Conservation (phyloP, 139 green algal species). For the Picochlorum sp. region DNA sequence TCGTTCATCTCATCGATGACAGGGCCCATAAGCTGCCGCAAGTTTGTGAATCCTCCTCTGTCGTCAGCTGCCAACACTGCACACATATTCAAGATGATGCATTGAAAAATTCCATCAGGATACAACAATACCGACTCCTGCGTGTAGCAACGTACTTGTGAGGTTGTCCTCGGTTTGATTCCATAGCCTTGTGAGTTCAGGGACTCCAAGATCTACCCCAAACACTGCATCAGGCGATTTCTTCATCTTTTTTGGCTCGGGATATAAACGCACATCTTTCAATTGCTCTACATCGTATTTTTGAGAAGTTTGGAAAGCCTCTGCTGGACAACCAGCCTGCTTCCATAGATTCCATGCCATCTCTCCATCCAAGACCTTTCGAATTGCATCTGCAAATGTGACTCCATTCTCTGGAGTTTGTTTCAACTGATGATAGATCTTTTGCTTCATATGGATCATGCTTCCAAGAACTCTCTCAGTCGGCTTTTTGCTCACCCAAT, state of each 20-base stretch:
- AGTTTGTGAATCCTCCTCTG: constrained; percentile 27
- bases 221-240: constrained; percentile 11
- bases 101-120: neutral
- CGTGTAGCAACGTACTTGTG: constrained; percentile 1
- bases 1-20: constrained; percentile 40
- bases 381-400: constrained; percentile 30
- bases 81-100: neutral
- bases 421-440: constrained; percentile 38
- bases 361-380: constrained; percentile 32
- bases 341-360: constrained; percentile 44
- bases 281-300: neutral
- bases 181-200: constrained; percentile 41
- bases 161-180: constrained; percentile 40
- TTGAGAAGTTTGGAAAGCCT: constrained; percentile 8
- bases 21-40: constrained; percentile 35
- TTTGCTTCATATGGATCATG: constrained; percentile 8
- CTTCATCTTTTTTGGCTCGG: constrained; percentile 14
- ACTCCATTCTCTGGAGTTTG: constrained; percentile 32
- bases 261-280: neutral
- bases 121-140: neutral
- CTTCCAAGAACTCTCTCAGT: constrained; percentile 11
- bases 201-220: constrained; percentile 23
- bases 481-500: neutral
- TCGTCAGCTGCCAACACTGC: constrained; percentile 23
- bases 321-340: constrained; percentile 19